A percentile compares a stretch with the other conserved stretches of the same genome.
Conservation (phyloP, 495 filamentous ascomycete species). For the Penicillium cinerascens region DNA sequence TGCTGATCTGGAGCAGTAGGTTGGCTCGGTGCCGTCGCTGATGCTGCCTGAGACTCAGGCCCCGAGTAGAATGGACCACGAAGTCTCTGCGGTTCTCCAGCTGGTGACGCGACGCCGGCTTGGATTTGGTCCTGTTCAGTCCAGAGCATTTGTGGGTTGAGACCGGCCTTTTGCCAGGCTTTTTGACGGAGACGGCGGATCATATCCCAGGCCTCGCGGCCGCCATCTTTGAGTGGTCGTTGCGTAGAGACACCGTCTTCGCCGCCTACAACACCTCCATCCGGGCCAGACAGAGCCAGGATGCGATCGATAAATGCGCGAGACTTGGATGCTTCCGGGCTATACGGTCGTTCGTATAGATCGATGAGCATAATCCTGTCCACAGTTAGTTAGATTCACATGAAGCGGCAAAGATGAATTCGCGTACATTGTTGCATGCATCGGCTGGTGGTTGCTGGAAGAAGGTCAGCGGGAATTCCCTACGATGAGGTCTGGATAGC, state of each 20-base stretch:
- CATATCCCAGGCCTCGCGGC: slow-evolving; percentile 55
- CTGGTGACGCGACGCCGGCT: slow-evolving; percentile 28
- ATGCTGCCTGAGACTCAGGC: slow-evolving; percentile 5
- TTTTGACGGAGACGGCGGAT: slow-evolving; percentile 50
- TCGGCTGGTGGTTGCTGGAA: slow-evolving; percentile 50
- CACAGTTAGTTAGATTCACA: slow-evolving; percentile 1
- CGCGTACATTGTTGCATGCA: slow-evolving; percentile 51
- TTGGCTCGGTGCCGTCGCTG: neutral
- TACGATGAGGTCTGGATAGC: neutral
- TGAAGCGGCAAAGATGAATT: neutral
- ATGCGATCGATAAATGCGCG: slow-evolving; percentile 51
- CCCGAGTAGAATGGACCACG: slow-evolving; percentile 14
- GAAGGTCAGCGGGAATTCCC: slow-evolving; percentile 2
- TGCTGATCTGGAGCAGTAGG: slow-evolving; percentile 11
- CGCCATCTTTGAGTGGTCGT: slow-evolving; percentile 49
- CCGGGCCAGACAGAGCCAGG: slow-evolving; percentile 49
- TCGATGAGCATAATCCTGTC: slow-evolving; percentile 53
- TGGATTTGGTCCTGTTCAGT: slow-evolving; percentile 47
- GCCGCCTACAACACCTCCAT: slow-evolving; percentile 49
- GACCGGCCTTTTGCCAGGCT: slow-evolving; percentile 48
- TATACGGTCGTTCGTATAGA: slow-evolving; percentile 49
- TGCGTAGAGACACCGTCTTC: slow-evolving; percentile 47
- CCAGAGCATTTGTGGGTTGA: slow-evolving; percentile 45
- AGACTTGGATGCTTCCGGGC: slow-evolving; percentile 45
- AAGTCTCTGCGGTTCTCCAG: slow-evolving; percentile 17